Evolutionary conservation across 306 rosid genomes (phyloP).

Genomic region (Urtica urens): DNA sequence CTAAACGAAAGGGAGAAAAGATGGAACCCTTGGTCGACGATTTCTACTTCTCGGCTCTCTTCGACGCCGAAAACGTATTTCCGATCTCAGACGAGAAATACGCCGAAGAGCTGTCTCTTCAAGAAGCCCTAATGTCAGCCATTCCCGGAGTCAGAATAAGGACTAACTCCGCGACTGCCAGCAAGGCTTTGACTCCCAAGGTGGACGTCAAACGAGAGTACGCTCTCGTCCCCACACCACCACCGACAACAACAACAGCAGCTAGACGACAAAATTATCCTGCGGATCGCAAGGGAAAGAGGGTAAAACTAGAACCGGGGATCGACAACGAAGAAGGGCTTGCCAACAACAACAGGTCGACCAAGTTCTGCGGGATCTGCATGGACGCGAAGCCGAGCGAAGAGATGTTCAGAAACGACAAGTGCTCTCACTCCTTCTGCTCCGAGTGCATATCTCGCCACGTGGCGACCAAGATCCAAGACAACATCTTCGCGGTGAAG

Average conservation of each 20-base stretch:
- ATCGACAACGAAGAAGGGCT: no score
- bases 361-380: slow-evolving; percentile 37
- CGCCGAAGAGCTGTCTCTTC: slow-evolving; percentile 42
- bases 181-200: neutral
- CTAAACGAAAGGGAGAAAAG: no score
- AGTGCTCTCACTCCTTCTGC: slow-evolving; percentile 43
- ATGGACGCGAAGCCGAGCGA: slow-evolving; percentile 25
- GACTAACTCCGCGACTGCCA: neutral
- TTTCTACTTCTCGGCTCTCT: slow-evolving; percentile 43
- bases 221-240: no score
- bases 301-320: slow-evolving; percentile 1
- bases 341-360: slow-evolving; percentile 1
- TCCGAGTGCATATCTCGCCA: slow-evolving; percentile 32
- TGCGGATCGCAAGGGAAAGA: neutral
- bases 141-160: slow-evolving; percentile 1
- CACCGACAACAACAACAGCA: no score
- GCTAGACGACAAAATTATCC: no score
- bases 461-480: neutral
- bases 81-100: slow-evolving; percentile 55
- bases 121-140: slow-evolving; percentile 48
- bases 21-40: slow-evolving; percentile 33
- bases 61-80: slow-evolving; percentile 27
- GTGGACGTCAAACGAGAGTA: neutral
- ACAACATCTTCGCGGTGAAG: neutral
- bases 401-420: slow-evolving; percentile 32